Conservation (phyloP, 2,329 filamentous ascomycete species). For the Neofusicoccum sp. region DNA sequence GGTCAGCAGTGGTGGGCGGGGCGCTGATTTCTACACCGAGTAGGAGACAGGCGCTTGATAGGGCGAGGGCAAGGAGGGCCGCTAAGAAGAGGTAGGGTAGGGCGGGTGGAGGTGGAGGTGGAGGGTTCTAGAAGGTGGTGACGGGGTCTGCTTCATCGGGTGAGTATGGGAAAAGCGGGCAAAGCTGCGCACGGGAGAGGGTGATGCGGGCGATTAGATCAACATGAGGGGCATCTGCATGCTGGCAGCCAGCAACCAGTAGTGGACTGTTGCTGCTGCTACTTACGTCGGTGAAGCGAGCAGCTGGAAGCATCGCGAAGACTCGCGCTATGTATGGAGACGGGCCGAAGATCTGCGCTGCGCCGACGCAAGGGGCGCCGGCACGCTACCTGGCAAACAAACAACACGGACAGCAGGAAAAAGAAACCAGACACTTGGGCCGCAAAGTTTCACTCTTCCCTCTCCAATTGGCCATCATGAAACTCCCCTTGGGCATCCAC, state of each 20-base stretch:
- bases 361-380: background rate
- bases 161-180: background rate
- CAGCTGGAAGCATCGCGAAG: conserved; percentile 10
- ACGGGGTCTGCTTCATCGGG: background rate
- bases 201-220: background rate
- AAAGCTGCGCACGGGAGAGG: background rate
- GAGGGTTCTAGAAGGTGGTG: conserved; percentile 9
- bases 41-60: background rate
- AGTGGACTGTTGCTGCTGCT: background rate
- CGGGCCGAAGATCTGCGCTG: background rate
- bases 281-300: background rate
- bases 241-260: background rate
- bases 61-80: background rate
- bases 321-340: background rate
- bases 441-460: background rate
- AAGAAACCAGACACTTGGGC: background rate
- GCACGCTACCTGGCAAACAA: background rate
- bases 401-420: no score
- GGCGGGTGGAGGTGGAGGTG: background rate
- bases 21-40: background rate
- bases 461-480: background rate
- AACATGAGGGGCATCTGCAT: background rate
- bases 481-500: background rate
- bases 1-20: background rate
- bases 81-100: background rate